These are phyloP conservation scores for Graphilbum ipis-grandicollis DNA, from an alignment of 2,329 filamentous ascomycete species.

Conservation along the genomic window DNA sequence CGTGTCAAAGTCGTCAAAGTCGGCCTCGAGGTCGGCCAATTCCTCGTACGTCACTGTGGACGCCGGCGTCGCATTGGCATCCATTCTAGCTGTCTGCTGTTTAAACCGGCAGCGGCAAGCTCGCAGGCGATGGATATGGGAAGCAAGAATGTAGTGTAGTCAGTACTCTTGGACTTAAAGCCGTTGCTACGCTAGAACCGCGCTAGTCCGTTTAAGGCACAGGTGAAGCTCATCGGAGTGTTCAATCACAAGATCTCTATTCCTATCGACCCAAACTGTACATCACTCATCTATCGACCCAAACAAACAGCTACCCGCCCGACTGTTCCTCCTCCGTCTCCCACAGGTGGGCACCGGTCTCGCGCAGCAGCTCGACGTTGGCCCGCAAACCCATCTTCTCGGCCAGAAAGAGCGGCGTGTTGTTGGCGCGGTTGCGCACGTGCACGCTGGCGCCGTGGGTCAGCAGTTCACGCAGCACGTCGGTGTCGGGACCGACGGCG, in stretches of 20 bases:
- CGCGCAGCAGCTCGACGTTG: constrained; percentile 34
- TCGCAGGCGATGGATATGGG: too few relatives aligned
- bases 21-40: constrained; percentile 61
- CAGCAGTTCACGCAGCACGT: constrained; percentile 42
- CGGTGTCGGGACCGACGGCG: constrained; percentile 32
- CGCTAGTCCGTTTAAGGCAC: too few relatives aligned
- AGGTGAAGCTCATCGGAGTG: too few relatives aligned
- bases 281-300: background rate
- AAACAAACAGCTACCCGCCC: too few relatives aligned
- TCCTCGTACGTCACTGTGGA: constrained; percentile 48
- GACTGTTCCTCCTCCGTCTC: constrained; percentile 20
- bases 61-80: too few relatives aligned
- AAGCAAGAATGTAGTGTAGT: too few relatives aligned
- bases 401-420: constrained; percentile 48
- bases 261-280: too few relatives aligned
- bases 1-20: constrained; percentile 69
- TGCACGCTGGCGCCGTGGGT: constrained; percentile 49
- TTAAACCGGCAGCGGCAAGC: too few relatives aligned
- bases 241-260: too few relatives aligned
- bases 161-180: too few relatives aligned
- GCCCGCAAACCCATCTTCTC: constrained; percentile 36
- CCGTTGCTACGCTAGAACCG: too few relatives aligned
- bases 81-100: too few relatives aligned
- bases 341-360: constrained; percentile 44
- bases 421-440: constrained; percentile 44